A percentile compares a stretch with the other conserved stretches of the same genome.
phyloP scores from a whole-genome alignment of 1,284 basidiomycete genomes.

The Cryptococcus deneoformans region DNA sequence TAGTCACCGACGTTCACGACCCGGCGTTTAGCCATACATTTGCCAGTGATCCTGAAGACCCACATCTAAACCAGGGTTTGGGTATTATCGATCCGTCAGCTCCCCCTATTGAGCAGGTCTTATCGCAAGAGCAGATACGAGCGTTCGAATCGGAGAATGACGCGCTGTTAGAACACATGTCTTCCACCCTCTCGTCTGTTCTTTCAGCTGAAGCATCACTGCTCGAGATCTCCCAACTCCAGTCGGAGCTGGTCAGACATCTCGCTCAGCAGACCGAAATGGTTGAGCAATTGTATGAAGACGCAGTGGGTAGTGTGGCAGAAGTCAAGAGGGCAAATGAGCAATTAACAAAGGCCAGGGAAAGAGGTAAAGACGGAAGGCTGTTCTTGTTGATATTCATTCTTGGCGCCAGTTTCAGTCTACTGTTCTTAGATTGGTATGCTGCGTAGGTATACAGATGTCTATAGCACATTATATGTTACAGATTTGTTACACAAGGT shows the following conservation, averaged over 20 bases:
- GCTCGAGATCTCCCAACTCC: conserved; percentile 56
- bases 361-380: conserved; percentile 53
- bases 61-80: background rate
- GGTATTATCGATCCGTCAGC: conserved; percentile 29
- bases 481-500: background rate
- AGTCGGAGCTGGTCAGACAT: conserved; percentile 56
- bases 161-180: conserved; percentile 53
- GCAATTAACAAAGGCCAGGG: conserved; percentile 55
- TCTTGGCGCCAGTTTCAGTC: conserved; percentile 53
- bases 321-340: conserved; percentile 55
- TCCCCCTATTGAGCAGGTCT: conserved; percentile 34
- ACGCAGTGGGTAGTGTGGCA: conserved; percentile 54
- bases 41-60: background rate
- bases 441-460: conserved; percentile 5
- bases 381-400: conserved; percentile 55
- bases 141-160: conserved; percentile 56
- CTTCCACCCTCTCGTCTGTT: conserved; percentile 52
- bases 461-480: background rate
- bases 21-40: conserved; percentile 1
- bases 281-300: conserved; percentile 54
- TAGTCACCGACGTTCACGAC: conserved; percentile 11
- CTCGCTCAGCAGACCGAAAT: conserved; percentile 56
- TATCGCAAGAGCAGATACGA: conserved; percentile 53
- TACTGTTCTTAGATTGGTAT: conserved; percentile 57
- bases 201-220: conserved; percentile 55